These are phyloP conservation scores for Colletotrichum musae DNA, from an alignment of 2,329 filamentous ascomycete genomes.

Conservation along the genomic window DNA sequence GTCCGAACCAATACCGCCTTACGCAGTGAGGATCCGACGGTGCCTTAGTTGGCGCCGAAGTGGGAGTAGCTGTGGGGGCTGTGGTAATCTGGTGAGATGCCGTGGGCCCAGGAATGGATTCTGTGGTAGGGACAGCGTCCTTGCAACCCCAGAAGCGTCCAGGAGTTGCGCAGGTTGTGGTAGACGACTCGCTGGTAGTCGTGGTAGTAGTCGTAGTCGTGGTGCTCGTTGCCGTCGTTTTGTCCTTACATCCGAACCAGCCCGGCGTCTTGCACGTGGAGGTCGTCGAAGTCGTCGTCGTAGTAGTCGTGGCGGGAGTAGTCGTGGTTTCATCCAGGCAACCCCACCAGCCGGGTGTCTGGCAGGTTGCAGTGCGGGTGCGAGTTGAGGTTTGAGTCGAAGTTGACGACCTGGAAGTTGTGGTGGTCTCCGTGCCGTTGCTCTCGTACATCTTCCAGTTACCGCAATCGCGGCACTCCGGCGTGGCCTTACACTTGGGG, in stretches of 20 bases:
- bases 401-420: conserved; percentile 69
- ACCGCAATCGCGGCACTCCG: conserved; percentile 89
- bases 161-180: conserved; percentile 64
- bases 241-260: conserved; percentile 77
- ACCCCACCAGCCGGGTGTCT: conserved; percentile 95
- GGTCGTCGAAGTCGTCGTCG: conserved; percentile 64
- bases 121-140: conserved; percentile 53
- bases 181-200: conserved; percentile 44
- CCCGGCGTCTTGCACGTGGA: conserved; percentile 74
- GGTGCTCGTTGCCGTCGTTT: conserved; percentile 52
- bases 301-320: conserved; percentile 54
- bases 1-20: conserved; percentile 57
- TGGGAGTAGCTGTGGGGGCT: conserved; percentile 49
- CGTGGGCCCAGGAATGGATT: conserved; percentile 26
- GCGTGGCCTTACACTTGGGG: conserved; percentile 81
- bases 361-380: conserved; percentile 85
- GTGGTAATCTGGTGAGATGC: conserved; percentile 48
- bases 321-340: conserved; percentile 78
- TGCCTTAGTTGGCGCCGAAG: conserved; percentile 45
- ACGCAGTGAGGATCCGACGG: conserved; percentile 51
- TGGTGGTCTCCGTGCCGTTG: conserved; percentile 85
- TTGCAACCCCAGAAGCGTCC: conserved; percentile 71
- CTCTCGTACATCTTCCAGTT: conserved; percentile 97
- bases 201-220: conserved; percentile 45
- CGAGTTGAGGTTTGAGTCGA: conserved; percentile 67